phyloP scores from a whole-genome alignment of 129 eudicot genomes.

The Solidago caesia region DNA sequence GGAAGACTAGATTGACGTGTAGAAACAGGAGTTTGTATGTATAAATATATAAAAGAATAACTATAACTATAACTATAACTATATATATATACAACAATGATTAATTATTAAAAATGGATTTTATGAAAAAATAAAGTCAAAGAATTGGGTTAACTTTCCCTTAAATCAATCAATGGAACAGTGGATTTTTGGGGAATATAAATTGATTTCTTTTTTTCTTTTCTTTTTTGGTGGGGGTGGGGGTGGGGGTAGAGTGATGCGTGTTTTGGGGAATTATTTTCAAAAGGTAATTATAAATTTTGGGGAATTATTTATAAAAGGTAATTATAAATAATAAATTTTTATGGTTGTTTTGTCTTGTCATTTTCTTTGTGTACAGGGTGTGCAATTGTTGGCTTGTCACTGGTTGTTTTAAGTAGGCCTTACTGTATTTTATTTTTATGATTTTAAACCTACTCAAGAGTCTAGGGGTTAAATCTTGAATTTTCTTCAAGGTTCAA shows the following conservation, averaged over 20 bases:
- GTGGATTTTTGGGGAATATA: neutral
- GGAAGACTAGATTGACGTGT: constrained; percentile 32
- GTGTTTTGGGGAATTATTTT: constrained; percentile 1
- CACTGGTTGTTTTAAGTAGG: neutral
- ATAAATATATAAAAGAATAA: constrained; percentile 2
- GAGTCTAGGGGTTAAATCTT: no score
- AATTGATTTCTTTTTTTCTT: neutral
- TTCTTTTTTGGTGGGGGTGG: no score
- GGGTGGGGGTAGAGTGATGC: constrained; percentile 11
- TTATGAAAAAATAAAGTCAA: constrained; percentile 27
- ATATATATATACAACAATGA: no score
- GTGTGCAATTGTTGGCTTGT: constrained; percentile 31
- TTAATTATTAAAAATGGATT: neutral
- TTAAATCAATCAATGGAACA: constrained; percentile 27
- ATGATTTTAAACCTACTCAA: no score
- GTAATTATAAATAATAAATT: neutral
- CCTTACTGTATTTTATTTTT: neutral
- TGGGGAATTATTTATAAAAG: neutral
- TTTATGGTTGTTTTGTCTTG: constrained; percentile 29
- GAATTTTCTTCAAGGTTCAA: no score
- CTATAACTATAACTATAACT: neutral
- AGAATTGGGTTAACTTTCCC: constrained; percentile 24
- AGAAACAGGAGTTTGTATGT: constrained; percentile 30
- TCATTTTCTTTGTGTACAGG: constrained; percentile 33
- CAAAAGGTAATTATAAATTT: neutral